Base-by-base conservation (phyloP, 2,329 filamentous ascomycete genomes). In the Ceratocystis cubensis region DNA sequence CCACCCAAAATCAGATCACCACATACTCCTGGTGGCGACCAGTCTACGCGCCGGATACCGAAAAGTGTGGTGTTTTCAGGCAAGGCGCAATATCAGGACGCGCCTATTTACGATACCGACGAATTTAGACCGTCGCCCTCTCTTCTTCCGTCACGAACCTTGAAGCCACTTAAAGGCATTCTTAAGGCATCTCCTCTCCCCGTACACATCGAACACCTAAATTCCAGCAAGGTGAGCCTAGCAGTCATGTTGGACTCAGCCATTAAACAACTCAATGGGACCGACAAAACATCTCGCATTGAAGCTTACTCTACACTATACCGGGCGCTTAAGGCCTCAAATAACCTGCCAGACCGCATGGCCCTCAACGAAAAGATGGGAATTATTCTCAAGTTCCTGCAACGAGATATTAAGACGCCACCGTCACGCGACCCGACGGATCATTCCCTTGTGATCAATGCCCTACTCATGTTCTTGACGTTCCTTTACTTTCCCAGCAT, bases 251-350 rank as follows among this genome's bases (percentile, higher is more conserved):
- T 97, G 70, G 89, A 96, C 71, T 95, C 90, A 0, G 85, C 91
- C 4, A 82, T 91, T 45, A 87, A 89, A 75, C 88, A 94, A 75
- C 81, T 99, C 61, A 88, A 88, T 46, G 86, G 88, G 25, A 79
- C 84, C 37, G 88, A 91, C 70, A 81, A 87, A 65, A 82, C 85
- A 67, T 86, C 84, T 13, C 88, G 88, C 70, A 76, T 94, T 41
- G 94, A 99, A 76, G 90, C 92, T 62, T 97, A 99, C 72, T 85
- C 87, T 73, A 88, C 88, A 72, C 79, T 99, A 57, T 84, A 88
- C 41, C 82, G 85, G 44, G 86, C 87, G 3, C 78, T 96, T 71
- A 89, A 90, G 73, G 83, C 88, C 5, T 96, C 93, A 67, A 89
- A 92, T 69, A 88, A 89, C 70, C 77, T 95, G 15, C 91, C 91